phyloP scores from a whole-genome alignment of 441 rosid genomes.

The Pelargonium fulgidum region DNA sequence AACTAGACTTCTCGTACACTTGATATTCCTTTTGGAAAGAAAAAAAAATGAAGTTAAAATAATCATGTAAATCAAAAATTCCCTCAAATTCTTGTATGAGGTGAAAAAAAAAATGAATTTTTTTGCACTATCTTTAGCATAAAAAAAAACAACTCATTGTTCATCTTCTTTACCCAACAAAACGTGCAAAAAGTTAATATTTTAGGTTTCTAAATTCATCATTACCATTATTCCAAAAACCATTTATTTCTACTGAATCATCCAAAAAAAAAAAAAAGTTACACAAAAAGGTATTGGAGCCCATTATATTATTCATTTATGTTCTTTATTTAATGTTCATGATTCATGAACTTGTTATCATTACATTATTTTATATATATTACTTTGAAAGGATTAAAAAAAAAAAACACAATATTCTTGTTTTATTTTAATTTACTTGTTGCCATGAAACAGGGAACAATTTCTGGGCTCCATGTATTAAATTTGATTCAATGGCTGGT shows the following conservation, averaged over 20 bases:
- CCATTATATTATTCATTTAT: background rate
- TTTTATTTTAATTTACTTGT: background rate
- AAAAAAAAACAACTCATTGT: background rate
- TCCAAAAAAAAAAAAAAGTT: no score
- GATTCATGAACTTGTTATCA: background rate
- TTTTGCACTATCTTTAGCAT: no score
- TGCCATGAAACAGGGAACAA: background rate
- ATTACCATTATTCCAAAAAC: background rate
- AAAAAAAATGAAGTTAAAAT: no score
- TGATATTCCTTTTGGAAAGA: no score
- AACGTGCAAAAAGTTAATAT: background rate
- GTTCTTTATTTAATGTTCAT: background rate
- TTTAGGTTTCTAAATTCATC: background rate
- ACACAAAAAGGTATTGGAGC: no score
- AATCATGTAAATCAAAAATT: no score
- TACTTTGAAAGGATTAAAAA: background rate
- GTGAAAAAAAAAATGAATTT: no score
- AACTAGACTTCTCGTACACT: no score
- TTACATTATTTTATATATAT: background rate
- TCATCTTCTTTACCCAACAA: constrained; percentile 8
- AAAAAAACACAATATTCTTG: no score
- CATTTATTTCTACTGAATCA: background rate
- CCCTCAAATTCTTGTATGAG: no score
- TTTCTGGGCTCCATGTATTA: background rate
- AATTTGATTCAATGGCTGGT: background rate